Percentiles rank a stretch among this genome's conserved stretches.
Evolutionary conservation across 495 filamentous ascomycete genomes (phyloP).

Genomic region (Aspergillus asperescens): DNA sequence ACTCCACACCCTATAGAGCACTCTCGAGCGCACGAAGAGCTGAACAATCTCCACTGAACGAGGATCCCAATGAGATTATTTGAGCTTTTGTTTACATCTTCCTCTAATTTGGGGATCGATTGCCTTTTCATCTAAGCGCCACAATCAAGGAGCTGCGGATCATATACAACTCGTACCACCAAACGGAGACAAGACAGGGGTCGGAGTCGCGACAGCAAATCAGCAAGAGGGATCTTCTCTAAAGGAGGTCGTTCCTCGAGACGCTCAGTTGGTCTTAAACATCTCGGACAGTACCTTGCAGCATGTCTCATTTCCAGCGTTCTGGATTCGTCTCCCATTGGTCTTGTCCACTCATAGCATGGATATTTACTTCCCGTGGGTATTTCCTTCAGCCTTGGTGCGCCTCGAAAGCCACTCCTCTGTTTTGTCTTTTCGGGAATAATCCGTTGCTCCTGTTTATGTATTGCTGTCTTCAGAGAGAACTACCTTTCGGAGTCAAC

Average conservation of each 20-base stretch:
- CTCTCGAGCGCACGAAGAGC: not conserved
- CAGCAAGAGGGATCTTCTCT: not conserved
- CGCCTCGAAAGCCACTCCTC: not conserved
- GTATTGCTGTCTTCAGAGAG: too few relatives aligned
- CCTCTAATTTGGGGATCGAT: not conserved
- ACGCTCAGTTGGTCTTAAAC: slow-evolving; percentile 18
- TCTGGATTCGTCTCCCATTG: not conserved
- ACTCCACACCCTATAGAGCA: not conserved
- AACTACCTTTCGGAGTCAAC: too few relatives aligned
- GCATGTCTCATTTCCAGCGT: slow-evolving; percentile 15
- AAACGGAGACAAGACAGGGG: not conserved
- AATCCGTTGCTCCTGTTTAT: too few relatives aligned
- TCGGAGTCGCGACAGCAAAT: not conserved
- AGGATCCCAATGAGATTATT: not conserved
- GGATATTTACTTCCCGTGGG: not conserved
- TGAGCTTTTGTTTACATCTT: not conserved
- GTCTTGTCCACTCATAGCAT: not conserved
- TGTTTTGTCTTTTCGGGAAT: not conserved
- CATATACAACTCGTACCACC: slow-evolving; percentile 3
- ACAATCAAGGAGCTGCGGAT: slow-evolving; percentile 10
- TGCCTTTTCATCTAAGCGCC: not conserved
- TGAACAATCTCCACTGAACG: slow-evolving; percentile 3
- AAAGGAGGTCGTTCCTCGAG: slow-evolving; percentile 14
- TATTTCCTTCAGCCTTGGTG: not conserved
- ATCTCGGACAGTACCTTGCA: slow-evolving; percentile 22